phyloP scores from a whole-genome alignment of 176 grass and related monocot species.

The Areca catechu region DNA sequence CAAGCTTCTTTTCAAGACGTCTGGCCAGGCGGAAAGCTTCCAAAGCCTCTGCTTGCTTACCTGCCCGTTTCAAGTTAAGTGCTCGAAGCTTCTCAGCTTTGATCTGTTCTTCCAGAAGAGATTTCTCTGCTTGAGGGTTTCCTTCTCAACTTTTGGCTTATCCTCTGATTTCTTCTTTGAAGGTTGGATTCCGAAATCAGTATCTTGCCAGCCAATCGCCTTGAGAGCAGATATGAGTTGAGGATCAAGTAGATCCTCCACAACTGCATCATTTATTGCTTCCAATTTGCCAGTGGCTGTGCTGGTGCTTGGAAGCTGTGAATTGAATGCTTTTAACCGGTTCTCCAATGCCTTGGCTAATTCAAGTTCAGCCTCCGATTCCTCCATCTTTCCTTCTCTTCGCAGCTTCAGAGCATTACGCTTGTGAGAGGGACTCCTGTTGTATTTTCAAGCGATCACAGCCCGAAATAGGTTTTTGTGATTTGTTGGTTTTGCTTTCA shows the following conservation, averaged over 20 bases:
- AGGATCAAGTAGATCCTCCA: slow-evolving; percentile 84
- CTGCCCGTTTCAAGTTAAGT: slow-evolving; percentile 58
- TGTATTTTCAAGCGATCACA: slow-evolving; percentile 80
- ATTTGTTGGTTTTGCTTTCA: slow-evolving; percentile 27
- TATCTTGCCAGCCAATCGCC: slow-evolving; percentile 73
- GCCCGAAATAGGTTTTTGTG: slow-evolving; percentile 52
- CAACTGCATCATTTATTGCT: slow-evolving; percentile 26
- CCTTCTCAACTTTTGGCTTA: background rate
- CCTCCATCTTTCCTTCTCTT: slow-evolving; percentile 69
- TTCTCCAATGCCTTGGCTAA: slow-evolving; percentile 70
- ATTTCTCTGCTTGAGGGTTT: slow-evolving; percentile 38
- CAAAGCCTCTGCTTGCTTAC: slow-evolving; percentile 71
- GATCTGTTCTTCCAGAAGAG: slow-evolving; percentile 63
- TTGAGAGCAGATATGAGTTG: slow-evolving; percentile 71
- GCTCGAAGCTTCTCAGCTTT: slow-evolving; percentile 80
- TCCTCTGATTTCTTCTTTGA: slow-evolving; percentile 26
- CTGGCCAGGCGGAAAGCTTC: slow-evolving; percentile 77
- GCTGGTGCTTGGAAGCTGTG: slow-evolving; percentile 25
- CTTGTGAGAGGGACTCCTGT: slow-evolving; percentile 85
- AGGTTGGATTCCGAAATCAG: slow-evolving; percentile 24
- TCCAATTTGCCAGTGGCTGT: background rate
- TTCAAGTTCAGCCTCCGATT: slow-evolving; percentile 74
- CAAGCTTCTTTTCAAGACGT: slow-evolving; percentile 68
- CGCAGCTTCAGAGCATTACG: slow-evolving; percentile 86
- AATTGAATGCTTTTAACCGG: slow-evolving; percentile 60